phyloP scores from a whole-genome alignment of 768 basidiomycete genomes.

The Tylopilus balloui region DNA sequence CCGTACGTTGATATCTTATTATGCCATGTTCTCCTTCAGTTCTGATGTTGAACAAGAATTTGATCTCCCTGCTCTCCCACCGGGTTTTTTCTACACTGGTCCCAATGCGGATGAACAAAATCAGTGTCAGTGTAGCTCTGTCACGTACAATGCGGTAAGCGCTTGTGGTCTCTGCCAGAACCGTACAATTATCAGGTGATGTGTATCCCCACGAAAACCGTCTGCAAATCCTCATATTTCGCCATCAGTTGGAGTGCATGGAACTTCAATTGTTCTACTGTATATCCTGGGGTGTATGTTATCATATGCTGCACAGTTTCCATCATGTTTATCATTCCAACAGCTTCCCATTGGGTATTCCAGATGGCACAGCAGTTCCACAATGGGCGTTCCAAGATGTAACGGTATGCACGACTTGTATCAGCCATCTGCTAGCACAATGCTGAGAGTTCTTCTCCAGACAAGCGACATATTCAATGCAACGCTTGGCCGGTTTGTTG shows the following conservation, averaged over 20 bases:
- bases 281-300: constrained; percentile 30
- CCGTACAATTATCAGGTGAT: constrained; percentile 35
- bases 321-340: neutral
- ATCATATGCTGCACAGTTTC: neutral
- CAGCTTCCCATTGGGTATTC: constrained; percentile 47
- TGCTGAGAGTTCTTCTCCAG: neutral
- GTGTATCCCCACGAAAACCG: neutral
- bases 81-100: constrained; percentile 26
- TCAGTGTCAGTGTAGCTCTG: constrained; percentile 51
- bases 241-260: constrained; percentile 47
- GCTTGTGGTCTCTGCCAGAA: constrained; percentile 59
- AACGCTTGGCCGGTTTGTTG: neutral
- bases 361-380: constrained; percentile 35
- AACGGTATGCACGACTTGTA: constrained; percentile 30
- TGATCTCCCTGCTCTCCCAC: constrained; percentile 37
- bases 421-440: neutral
- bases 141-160: constrained; percentile 51
- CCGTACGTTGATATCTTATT: constrained; percentile 31
- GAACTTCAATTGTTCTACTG: constrained; percentile 42
- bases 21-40: constrained; percentile 6
- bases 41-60: constrained; percentile 30
- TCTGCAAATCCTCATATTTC: constrained; percentile 1
- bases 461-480: neutral
- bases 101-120: constrained; percentile 29
- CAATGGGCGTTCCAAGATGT: constrained; percentile 24